A percentile compares a stretch with the other conserved stretches of the same genome.
phyloP scores from a whole-genome alignment of 306 rosid species.

The Psophocarpus tetragonolobus region DNA sequence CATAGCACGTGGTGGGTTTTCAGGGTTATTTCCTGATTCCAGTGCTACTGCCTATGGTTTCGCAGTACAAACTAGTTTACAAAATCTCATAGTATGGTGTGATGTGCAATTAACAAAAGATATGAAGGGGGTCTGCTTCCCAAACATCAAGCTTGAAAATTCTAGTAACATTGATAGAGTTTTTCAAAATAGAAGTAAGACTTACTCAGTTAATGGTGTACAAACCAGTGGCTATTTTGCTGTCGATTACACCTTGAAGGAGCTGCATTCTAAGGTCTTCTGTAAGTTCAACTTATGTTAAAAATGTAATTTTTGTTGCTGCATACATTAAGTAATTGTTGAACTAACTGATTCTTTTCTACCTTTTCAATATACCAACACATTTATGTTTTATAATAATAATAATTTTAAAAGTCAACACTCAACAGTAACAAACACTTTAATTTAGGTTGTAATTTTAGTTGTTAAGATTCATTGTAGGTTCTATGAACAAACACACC shows the following conservation, averaged over 20 bases:
- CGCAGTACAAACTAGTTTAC: conserved; percentile 32
- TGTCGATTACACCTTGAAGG: conserved; percentile 51
- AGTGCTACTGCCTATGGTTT: conserved; percentile 40
- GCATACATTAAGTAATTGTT: background rate
- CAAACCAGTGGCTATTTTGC: conserved; percentile 57
- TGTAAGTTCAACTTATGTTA: conserved; percentile 48
- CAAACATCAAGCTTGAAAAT: conserved; percentile 56
- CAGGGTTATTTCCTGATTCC: conserved; percentile 84
- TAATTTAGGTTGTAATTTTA: background rate
- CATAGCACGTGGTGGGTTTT: conserved; percentile 85
- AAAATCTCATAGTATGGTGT: conserved; percentile 57
- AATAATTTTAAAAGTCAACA: background rate
- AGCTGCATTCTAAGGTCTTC: conserved; percentile 16
- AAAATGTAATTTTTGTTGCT: background rate
- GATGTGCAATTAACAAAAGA: conserved; percentile 85
- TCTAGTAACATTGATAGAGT: background rate
- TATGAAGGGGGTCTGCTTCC: conserved; percentile 66
- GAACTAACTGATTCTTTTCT: background rate
- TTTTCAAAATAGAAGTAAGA: conserved; percentile 6
- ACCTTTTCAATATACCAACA: background rate
- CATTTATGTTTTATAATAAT: background rate
- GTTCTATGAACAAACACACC: background rate
- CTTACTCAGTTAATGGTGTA: conserved; percentile 59
- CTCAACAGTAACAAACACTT: background rate
- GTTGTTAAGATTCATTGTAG: background rate